These are phyloP conservation scores for Marchantia paleacea DNA, from an alignment of 225 moss, liverwort and hornwort genomes.

Conservation along the genomic window DNA sequence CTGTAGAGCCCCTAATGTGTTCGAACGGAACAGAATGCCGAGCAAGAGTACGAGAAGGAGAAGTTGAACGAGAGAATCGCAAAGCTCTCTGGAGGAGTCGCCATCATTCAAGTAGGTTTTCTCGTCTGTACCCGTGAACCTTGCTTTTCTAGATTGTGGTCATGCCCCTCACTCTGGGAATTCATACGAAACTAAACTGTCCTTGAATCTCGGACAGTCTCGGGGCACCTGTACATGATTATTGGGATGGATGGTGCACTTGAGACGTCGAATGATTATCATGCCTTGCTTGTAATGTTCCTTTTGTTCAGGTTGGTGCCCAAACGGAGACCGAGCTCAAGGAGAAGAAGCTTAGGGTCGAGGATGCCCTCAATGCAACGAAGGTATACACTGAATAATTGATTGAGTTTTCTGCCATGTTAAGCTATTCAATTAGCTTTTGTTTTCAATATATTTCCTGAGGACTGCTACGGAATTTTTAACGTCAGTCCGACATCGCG, in stretches of 20 bases:
- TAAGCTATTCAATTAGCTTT: background rate
- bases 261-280: too few species aligned
- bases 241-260: too few species aligned
- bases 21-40: conserved; percentile 43
- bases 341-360: conserved; percentile 95
- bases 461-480: background rate
- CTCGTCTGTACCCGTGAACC: background rate
- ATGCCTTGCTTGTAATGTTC: background rate
- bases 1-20: background rate
- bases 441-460: background rate
- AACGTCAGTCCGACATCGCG: background rate
- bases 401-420: background rate
- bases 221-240: too few species aligned
- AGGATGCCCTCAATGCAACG: conserved; percentile 93
- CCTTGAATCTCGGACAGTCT: too few species aligned
- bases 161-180: too few species aligned
- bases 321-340: conserved; percentile 96
- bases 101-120: conserved; percentile 72
- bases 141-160: background rate
- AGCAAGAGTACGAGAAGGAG: conserved; percentile 96
- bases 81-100: conserved; percentile 91
- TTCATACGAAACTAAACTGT: too few species aligned
- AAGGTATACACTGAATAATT: conserved; percentile 36
- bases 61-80: conserved; percentile 94
- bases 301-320: conserved; percentile 61